Conservation (phyloP, 306 rosid species). For the Trichosanthes cucumerina region DNA sequence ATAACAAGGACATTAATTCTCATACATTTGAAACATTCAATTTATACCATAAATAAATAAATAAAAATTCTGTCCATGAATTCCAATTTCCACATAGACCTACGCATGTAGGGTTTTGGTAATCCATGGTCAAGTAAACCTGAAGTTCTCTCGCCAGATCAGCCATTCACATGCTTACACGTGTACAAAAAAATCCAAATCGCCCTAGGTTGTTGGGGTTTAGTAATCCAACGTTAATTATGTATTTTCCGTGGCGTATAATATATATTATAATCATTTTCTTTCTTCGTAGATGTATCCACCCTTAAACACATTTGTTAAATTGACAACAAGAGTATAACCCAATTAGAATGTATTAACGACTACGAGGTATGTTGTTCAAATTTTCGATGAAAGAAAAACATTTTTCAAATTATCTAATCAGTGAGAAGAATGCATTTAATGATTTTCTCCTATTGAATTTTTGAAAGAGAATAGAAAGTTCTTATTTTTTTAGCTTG, state of each 20-base stretch:
- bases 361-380: too few species aligned
- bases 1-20: not conserved
- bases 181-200: conserved; percentile 8
- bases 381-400: too few species aligned
- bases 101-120: not conserved
- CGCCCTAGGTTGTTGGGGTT: conserved; percentile 47
- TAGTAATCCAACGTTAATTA: conserved; percentile 40
- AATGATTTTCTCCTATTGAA: too few species aligned
- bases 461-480: too few species aligned
- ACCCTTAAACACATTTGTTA: too few species aligned
- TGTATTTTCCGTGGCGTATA: conserved; percentile 33
- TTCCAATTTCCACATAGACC: not conserved
- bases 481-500: too few species aligned
- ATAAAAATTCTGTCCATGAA: not conserved
- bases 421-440: too few species aligned
- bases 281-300: too few species aligned
- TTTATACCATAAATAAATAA: not conserved
- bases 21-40: not conserved
- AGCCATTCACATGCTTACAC: conserved; percentile 5
- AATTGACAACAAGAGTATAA: too few species aligned
- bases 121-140: not conserved
- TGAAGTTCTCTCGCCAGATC: not conserved
- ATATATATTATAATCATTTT: not conserved
- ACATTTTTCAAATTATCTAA: too few species aligned
- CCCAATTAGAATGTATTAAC: too few species aligned